Evolutionary conservation across 352 stramenopile species (phyloP).

Genomic region (Phytophthora hibernalis): DNA sequence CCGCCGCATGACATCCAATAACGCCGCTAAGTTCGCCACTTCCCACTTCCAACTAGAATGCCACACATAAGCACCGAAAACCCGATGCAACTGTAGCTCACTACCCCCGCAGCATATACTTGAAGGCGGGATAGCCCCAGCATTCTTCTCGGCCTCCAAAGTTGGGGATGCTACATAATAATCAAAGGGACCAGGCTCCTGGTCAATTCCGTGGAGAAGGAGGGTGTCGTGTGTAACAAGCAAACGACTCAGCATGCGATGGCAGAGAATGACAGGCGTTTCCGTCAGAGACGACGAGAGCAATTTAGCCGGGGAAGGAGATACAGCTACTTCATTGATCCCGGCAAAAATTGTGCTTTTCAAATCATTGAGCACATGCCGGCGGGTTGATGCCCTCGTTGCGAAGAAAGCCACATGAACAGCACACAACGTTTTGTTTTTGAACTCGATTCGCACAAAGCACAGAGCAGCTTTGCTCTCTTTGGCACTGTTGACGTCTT

Average conservation of each 20-base stretch:
- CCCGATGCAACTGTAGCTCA: slow-evolving; percentile 73
- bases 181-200: slow-evolving; percentile 40
- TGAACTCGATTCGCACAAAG: slow-evolving; percentile 84
- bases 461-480: slow-evolving; percentile 72
- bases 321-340: slow-evolving; percentile 56
- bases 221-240: slow-evolving; percentile 82
- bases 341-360: slow-evolving; percentile 67
- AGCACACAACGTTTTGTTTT: slow-evolving; percentile 79
- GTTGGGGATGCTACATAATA: slow-evolving; percentile 40
- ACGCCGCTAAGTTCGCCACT: slow-evolving; percentile 55
- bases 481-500: slow-evolving; percentile 29
- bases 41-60: slow-evolving; percentile 89
- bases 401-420: slow-evolving; percentile 90
- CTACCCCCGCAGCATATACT: slow-evolving; percentile 80
- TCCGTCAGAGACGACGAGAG: slow-evolving; percentile 31
- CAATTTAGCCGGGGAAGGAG: slow-evolving; percentile 34
- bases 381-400: slow-evolving; percentile 64
- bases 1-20: slow-evolving; percentile 73
- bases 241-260: slow-evolving; percentile 84
- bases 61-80: slow-evolving; percentile 91
- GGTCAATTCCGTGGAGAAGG: slow-evolving; percentile 51
- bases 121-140: slow-evolving; percentile 41
- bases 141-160: slow-evolving; percentile 44
- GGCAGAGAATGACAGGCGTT: slow-evolving; percentile 52
- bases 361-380: slow-evolving; percentile 75